Base-by-base conservation (phyloP, 306 rosid genomes). In the Sphenostylis stenocarpa region DNA sequence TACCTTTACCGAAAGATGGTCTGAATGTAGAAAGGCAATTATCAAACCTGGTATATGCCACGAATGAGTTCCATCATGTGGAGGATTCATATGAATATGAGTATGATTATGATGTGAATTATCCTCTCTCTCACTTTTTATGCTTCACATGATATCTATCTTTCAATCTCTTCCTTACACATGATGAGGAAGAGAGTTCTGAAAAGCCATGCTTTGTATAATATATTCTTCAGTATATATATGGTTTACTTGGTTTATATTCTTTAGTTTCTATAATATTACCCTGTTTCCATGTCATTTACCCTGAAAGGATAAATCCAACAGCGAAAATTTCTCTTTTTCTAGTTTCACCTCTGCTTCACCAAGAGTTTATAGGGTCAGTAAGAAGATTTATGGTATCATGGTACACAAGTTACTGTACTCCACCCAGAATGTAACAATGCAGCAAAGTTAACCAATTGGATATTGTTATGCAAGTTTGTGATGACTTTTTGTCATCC, bases 81-180 rank as follows among this genome's bases (percentile, higher is more conserved):
- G 81, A 72, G 44, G 57, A 77, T 55, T 55, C 58, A 8, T 51
- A 63, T 64, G 82, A 24, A 33, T 56, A 55, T 71, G 78, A 71
- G 7, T 48, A 62, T 51, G 81, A 31, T n/a, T 55, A 44, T 72
- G 79, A 72, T 36, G 79, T 38, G 36, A 77, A 47, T 72, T 77
- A 72, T 48, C 26, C 79, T 64, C 71, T 77, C 64, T 66, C 85
- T 0, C 76, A 77, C 23, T 82, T 82, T 12, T 77, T 77, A 12
- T 65, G 43, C 45, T 64, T 63, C 41, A 77, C 82, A 43, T 82
- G 70, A 68, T 57, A n/a, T 29, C 8, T n/a, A 53, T 67, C 31
- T 60, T 43, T 31, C 14, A 15, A 13, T 74, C 21, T 3, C 33
- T 33, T 48, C 14, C 24, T n/a, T 44, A 64, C n/a, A 36, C 21